These are phyloP conservation scores for Picea mariana DNA, from an alignment of 83 land plant species.

Conservation along the genomic window DNA sequence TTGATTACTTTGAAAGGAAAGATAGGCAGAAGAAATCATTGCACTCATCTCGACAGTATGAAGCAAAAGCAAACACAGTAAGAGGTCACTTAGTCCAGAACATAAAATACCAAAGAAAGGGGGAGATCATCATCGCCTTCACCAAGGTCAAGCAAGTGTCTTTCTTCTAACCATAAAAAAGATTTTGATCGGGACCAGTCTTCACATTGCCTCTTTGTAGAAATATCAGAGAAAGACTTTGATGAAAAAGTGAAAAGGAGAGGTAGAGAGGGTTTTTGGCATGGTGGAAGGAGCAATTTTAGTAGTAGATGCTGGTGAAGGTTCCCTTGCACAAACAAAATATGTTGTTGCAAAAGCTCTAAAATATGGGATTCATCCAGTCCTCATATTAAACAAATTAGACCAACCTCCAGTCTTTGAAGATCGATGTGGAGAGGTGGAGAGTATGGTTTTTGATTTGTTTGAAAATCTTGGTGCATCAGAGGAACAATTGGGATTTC, in stretches of 20 bases:
- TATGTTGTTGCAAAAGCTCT: too few species aligned
- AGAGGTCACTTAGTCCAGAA: conserved; percentile 56
- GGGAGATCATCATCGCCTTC: conserved; percentile 39
- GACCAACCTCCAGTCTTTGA: too few species aligned
- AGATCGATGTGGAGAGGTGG: too few species aligned
- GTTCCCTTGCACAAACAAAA: too few species aligned
- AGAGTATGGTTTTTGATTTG: too few species aligned
- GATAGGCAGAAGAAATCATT: conserved; percentile 24
- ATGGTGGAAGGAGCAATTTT: too few species aligned
- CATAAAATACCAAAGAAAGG: conserved; percentile 28
- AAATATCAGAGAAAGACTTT: too few species aligned
- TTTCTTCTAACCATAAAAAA: neutral
- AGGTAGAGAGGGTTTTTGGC: too few species aligned
- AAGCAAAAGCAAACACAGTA: conserved; percentile 43
- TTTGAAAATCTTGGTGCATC: neutral
- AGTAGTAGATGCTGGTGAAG: too few species aligned
- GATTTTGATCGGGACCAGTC: conserved; percentile 26
- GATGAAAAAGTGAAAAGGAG: conserved; percentile 9
- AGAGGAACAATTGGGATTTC: conserved; percentile 98
- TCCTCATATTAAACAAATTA: too few species aligned
- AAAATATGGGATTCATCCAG: too few species aligned
- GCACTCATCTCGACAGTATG: conserved; percentile 12
- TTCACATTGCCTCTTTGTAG: conserved; percentile 13
- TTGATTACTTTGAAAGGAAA: conserved; percentile 33
- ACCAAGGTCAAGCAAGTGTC: conserved; percentile 30